Evolutionary conservation across 345 rosid genomes (phyloP), one percentile per base, ranked within the genome.

Genomic region (Acer campestre): DNA sequence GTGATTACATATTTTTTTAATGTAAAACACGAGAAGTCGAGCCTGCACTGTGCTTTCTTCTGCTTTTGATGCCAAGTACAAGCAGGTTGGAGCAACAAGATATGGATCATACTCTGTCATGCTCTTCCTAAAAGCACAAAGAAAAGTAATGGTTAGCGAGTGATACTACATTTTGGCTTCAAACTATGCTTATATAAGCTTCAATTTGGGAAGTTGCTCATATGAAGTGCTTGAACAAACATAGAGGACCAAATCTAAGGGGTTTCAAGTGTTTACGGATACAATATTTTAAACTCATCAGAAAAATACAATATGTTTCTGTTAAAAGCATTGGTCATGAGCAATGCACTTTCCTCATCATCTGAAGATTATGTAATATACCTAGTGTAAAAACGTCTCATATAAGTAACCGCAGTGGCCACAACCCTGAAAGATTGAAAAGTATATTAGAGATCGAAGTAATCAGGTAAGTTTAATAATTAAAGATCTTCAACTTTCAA

Each of bases 41-140:
- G 97, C 98, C 84, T 90, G 99, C 75, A 94, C 89, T 6, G 93
- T 92, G 93, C 98, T 91, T 87, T 96, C 99, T 86, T 96, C 99
- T 77, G 97, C 99, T 86, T 94, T 96, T 42, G 98, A 89, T 62
- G 99, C 99, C 89, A 96, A 85, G 82, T 94, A 96, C 85, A 96
- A 89, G 89, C 99, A 96, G 61, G 94, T 85, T 12, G 99, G 98
- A 81, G 97, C 97, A 61, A 94, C 98, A 79, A 92, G 94, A 16
- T 96, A 87, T 29, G 99, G 99, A 84, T 96, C 99, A 74, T 91
- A 94, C 70, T 94, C 97, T 18, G 92, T 84, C 92, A 96, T 85
- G 75, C 97, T 91, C 89, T 87, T 96, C 79, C 99, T 96, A 90
- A 38, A 78, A 85, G 61, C 14, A 42, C 62, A 79, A 58, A 64